A percentile compares a stretch with the other conserved stretches of the same genome.
These are phyloP conservation scores for Aquilaria yunnanensis DNA, from an alignment of 345 rosid genomes.

Conservation along the genomic window DNA sequence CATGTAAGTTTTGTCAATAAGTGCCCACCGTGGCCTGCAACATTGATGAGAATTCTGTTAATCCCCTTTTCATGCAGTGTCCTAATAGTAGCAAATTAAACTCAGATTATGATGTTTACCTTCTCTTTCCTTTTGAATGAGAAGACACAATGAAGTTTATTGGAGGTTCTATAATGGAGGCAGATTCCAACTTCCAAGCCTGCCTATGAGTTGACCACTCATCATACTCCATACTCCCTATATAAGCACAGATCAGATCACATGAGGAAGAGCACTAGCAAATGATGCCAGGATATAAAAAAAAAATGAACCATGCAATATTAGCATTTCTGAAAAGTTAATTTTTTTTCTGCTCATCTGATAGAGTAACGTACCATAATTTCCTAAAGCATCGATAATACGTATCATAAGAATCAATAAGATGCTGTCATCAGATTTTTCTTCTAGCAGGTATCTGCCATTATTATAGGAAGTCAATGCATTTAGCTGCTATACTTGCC, in stretches of 20 bases:
- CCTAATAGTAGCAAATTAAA: constrained; percentile 10
- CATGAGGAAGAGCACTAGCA: background rate
- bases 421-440: constrained; percentile 98
- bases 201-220: constrained; percentile 98
- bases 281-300: constrained; percentile 4
- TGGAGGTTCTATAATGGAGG: constrained; percentile 95
- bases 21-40: constrained; percentile 96
- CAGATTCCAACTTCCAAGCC: constrained; percentile 97
- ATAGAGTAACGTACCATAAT: constrained; percentile 60
- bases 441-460: constrained; percentile 73
- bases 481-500: constrained; percentile 14
- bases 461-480: constrained; percentile 16
- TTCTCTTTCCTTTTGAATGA: constrained; percentile 86
- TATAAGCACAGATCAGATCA: constrained; percentile 9
- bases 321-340: background rate
- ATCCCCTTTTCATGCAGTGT: constrained; percentile 3
- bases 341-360: constrained; percentile 15
- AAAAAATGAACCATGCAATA: constrained; percentile 6
- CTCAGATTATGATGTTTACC: constrained; percentile 34
- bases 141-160: constrained; percentile 77
- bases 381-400: constrained; percentile 90
- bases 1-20: constrained; percentile 91
- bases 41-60: constrained; percentile 8
- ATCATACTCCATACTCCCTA: constrained; percentile 93
- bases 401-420: constrained; percentile 78